A percentile compares a stretch with the other conserved stretches of the same genome.
Evolutionary conservation across 2,329 filamentous ascomycete species (phyloP).

Genomic region (Diplodia mutila): DNA sequence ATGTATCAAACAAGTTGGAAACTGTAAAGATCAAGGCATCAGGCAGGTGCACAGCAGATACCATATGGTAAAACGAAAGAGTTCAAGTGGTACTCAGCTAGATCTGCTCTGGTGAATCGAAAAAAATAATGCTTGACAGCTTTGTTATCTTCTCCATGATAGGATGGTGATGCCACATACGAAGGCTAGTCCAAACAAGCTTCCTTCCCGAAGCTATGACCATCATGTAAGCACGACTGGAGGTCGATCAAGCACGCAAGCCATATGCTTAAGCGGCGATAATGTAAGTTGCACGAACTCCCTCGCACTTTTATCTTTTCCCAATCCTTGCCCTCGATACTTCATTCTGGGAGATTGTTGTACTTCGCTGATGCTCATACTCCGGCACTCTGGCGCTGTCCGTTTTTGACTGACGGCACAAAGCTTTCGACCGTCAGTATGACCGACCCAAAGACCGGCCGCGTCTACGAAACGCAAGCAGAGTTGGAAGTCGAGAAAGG

Average conservation of each 20-base stretch:
- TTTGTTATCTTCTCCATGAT: background rate
- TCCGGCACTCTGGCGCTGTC: background rate
- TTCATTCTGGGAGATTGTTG: background rate
- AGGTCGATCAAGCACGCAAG: background rate
- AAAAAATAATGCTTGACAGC: background rate
- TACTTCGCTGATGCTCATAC: conserved; percentile 17
- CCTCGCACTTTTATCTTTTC: background rate
- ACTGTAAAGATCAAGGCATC: background rate
- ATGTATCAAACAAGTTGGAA: too few species aligned
- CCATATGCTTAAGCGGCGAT: background rate
- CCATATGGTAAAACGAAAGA: too few species aligned
- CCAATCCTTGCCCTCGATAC: background rate
- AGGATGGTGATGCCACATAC: background rate
- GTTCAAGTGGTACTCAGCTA: too few species aligned
- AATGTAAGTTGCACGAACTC: background rate
- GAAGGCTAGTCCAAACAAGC: conserved; percentile 21
- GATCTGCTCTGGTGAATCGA: background rate
- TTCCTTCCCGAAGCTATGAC: conserved; percentile 9
- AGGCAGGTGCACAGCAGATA: background rate
- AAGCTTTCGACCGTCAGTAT: background rate
- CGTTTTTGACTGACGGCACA: background rate
- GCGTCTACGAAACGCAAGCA: background rate
- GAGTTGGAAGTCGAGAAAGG: background rate
- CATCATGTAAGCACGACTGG: background rate
- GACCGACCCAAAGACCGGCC: background rate